phyloP scores from a whole-genome alignment of 768 basidiomycete species.

The Suillus placidus region DNA sequence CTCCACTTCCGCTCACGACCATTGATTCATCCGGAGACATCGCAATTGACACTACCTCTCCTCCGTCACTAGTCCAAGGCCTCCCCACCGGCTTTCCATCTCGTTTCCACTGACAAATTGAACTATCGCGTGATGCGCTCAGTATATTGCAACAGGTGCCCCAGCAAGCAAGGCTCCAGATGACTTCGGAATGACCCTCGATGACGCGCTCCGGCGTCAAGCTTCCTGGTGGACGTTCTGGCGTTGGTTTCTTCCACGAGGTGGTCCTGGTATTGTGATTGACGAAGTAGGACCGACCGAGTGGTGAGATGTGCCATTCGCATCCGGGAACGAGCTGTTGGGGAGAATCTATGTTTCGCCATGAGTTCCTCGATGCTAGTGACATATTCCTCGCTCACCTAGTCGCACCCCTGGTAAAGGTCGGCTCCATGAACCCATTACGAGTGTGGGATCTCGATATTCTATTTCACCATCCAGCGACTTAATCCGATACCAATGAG shows the following conservation, averaged over 20 bases:
- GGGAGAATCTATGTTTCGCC: neutral
- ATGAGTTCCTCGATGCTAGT: neutral
- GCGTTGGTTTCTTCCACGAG: neutral
- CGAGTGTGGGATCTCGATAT: no score
- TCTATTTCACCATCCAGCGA: no score
- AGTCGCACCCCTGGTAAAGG: no score
- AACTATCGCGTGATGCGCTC: neutral
- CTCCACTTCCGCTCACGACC: neutral
- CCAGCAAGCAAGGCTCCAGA: neutral
- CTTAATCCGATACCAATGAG: no score
- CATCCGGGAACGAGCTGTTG: neutral
- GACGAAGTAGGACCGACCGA: neutral
- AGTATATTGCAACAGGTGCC: neutral
- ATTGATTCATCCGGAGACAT: neutral
- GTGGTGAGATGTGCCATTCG: neutral
- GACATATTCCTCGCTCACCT: no score
- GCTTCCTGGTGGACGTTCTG: neutral
- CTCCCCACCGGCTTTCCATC: neutral
- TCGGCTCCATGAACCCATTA: no score
- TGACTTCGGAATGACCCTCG: neutral
- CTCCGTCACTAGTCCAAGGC: neutral
- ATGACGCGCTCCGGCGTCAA: neutral
- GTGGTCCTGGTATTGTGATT: neutral
- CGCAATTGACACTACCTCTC: rapidly evolving
- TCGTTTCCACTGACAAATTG: neutral